These are phyloP conservation scores for Diplodia mutila DNA, from an alignment of 2,329 filamentous ascomycete species.

Conservation along the genomic window DNA sequence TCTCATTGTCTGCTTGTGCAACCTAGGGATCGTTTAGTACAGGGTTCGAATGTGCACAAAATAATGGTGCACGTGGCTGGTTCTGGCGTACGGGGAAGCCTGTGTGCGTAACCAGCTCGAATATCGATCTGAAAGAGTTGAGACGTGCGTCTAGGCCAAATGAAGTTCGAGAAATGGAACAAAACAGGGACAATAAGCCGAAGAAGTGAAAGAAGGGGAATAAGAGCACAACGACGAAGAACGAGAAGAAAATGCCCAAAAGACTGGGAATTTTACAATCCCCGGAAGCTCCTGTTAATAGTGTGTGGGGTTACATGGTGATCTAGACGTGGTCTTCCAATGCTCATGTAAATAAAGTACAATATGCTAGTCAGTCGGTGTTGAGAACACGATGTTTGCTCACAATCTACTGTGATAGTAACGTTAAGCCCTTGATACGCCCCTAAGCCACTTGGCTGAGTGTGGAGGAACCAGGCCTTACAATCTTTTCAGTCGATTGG, in stretches of 20 bases:
- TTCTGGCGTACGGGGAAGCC: background rate
- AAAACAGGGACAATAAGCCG: background rate
- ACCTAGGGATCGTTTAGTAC: background rate
- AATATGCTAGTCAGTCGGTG: no score
- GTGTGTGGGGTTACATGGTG: no score
- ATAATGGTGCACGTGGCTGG: background rate
- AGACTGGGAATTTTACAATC: no score
- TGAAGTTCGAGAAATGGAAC: background rate
- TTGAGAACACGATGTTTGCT: no score
- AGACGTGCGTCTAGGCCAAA: background rate
- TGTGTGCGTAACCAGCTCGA: background rate
- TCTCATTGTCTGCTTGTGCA: background rate
- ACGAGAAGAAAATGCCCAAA: background rate
- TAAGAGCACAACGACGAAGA: background rate
- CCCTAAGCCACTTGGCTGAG: no score
- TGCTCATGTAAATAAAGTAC: no score
- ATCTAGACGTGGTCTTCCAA: no score
- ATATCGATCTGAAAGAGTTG: background rate
- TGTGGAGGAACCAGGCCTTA: no score
- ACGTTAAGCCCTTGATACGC: no score
- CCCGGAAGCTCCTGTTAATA: background rate
- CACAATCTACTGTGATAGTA: no score
- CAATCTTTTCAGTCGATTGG: no score
- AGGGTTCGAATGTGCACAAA: background rate
- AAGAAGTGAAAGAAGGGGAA: background rate